Conservation (phyloP, 2,329 filamentous ascomycete genomes). For the Ceratocystis harringtonii region DNA sequence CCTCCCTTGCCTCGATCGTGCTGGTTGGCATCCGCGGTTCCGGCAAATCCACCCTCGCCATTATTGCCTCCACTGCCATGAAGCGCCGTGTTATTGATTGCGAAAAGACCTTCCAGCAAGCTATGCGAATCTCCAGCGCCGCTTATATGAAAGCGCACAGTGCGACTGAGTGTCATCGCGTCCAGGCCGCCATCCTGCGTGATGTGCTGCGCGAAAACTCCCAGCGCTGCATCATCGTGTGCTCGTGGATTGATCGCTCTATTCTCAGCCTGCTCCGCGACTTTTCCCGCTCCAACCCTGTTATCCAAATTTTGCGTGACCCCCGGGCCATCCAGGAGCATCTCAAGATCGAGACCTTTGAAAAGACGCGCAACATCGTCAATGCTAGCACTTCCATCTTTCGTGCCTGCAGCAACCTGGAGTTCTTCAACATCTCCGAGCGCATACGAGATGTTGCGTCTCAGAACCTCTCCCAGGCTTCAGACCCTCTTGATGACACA, state of each 20-base stretch:
- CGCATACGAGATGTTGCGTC: slow-evolving; percentile 23
- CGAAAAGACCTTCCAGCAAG: slow-evolving; percentile 51
- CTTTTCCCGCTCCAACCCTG: slow-evolving; percentile 49
- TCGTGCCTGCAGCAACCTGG: slow-evolving; percentile 53
- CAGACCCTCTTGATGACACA: slow-evolving; percentile 14
- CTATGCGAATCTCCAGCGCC: slow-evolving; percentile 45
- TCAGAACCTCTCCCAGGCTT: slow-evolving; percentile 12
- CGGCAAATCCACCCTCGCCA: slow-evolving; percentile 60
- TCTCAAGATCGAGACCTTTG: slow-evolving; percentile 39
- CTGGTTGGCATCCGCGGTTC: slow-evolving; percentile 58
- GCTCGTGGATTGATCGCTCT: slow-evolving; percentile 53
- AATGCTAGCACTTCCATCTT: slow-evolving; percentile 43
- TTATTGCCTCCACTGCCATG: slow-evolving; percentile 59
- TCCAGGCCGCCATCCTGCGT: slow-evolving; percentile 47
- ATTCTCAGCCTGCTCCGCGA: slow-evolving; percentile 45
- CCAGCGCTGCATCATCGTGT: slow-evolving; percentile 53
- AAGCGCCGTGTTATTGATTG: slow-evolving; percentile 53
- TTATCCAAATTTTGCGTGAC: slow-evolving; percentile 56
- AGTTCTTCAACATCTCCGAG: slow-evolving; percentile 63
- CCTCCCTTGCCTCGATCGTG: slow-evolving; percentile 52
- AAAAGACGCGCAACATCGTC: slow-evolving; percentile 43
- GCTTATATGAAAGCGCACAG: slow-evolving; percentile 50
- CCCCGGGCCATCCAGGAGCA: slow-evolving; percentile 48
- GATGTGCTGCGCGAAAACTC: slow-evolving; percentile 43
- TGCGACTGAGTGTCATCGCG: slow-evolving; percentile 43